Evolutionary conservation across 345 rosid species (phyloP).

Genomic region (Eutrema yunnanense): DNA sequence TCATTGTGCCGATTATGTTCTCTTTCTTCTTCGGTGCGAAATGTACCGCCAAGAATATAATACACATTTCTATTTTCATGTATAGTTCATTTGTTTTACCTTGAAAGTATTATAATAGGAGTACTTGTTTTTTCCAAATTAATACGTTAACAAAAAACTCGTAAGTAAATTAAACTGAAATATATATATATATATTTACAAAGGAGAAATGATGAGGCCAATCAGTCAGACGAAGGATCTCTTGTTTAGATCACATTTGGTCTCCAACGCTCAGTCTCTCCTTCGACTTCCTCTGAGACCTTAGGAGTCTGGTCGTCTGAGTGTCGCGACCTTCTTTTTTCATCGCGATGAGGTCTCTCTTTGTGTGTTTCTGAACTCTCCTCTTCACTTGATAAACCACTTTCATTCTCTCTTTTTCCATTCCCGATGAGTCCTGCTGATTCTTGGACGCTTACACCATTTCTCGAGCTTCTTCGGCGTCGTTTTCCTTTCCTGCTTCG

Average conservation of each 20-base stretch:
- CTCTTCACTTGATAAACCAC: slow-evolving; percentile 23
- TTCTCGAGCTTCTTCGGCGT: slow-evolving; percentile 4
- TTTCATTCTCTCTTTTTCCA: slow-evolving; percentile 4
- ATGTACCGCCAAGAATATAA: neutral
- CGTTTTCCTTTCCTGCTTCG: slow-evolving; percentile 8
- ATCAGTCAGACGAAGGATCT: neutral
- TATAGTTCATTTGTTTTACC: neutral
- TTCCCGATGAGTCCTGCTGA: neutral
- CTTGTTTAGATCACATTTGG: slow-evolving; percentile 17
- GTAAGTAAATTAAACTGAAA: neutral
- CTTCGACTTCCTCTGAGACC: slow-evolving; percentile 5
- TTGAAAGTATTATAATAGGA: neutral
- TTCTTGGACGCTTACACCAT: slow-evolving; percentile 7
- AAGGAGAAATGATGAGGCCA: neutral
- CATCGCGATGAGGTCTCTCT: slow-evolving; percentile 20
- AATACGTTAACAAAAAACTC: neutral
- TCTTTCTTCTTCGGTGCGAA: neutral
- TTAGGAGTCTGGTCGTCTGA: slow-evolving; percentile 3
- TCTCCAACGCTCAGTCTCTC: slow-evolving; percentile 28
- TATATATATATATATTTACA: neutral
- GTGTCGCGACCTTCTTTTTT: slow-evolving; percentile 22
- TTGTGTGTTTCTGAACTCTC: slow-evolving; percentile 11
- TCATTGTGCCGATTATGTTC: slow-evolving; percentile 9
- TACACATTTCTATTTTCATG: neutral
- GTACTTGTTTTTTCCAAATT: neutral